These are phyloP conservation scores for Lodderomyces jiufengensis DNA, from an alignment of 1,139 yeast species.

Conservation along the genomic window DNA sequence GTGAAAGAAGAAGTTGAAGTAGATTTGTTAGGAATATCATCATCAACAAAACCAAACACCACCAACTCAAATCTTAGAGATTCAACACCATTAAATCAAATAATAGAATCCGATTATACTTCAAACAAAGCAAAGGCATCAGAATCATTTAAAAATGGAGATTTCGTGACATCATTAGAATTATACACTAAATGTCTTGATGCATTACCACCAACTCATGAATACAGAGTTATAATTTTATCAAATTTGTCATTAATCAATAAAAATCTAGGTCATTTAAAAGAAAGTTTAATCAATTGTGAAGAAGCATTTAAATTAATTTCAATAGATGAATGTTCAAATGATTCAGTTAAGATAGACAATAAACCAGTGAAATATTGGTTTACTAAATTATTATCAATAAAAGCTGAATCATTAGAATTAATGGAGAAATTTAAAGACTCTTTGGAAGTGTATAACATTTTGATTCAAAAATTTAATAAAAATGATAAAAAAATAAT, in stretches of 20 bases:
- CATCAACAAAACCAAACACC: constrained; percentile 1
- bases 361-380: constrained; percentile 61
- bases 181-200: constrained; percentile 60
- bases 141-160: constrained; percentile 72
- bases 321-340: constrained; percentile 24
- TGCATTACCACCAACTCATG: constrained; percentile 63
- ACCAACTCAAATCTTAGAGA: constrained; percentile 9
- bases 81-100: constrained; percentile 30
- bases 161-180: constrained; percentile 63
- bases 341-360: constrained; percentile 13
- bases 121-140: constrained; percentile 61
- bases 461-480: constrained; percentile 60
- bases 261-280: constrained; percentile 71
- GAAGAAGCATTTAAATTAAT: constrained; percentile 58
- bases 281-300: constrained; percentile 53
- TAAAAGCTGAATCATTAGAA: constrained; percentile 83
- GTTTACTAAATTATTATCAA: constrained; percentile 65
- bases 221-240: constrained; percentile 60
- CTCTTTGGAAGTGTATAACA: constrained; percentile 60
- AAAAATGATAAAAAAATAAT: constrained; percentile 58
- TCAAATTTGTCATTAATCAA: constrained; percentile 76
- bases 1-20: constrained; percentile 15
- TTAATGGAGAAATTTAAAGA: constrained; percentile 65
- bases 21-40: constrained; percentile 23
- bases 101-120: constrained; percentile 48